Evolutionary conservation across 805 yeast genomes (phyloP), one percentile per base, ranked within the genome.

Genomic region (Saccharomycopsis javanensis): DNA sequence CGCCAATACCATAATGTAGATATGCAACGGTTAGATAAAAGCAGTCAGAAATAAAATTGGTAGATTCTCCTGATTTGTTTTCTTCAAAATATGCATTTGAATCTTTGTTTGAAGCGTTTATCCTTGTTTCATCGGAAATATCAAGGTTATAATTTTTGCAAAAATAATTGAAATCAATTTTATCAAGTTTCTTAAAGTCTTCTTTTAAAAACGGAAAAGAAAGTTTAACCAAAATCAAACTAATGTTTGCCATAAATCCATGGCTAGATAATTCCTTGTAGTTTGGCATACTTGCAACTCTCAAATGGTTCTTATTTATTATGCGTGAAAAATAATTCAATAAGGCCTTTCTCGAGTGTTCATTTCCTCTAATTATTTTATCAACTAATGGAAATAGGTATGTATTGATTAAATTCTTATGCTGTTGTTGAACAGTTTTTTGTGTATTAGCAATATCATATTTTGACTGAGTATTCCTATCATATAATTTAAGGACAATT

Each of bases 41-140:
- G 65, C 96, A 85, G 63, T 92, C 94, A 7, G 96, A 83, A n/a
- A 94, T 88, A 68, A 94, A 94, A 65, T 94, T 92, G 30, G 77
- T 68, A 60, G 69, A 67, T n/a, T 66, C 69, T n/a, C 69, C 66
- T 7, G 28, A 13, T 45, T 71, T 71, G 37, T 71, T 68, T 2
- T 70, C 64, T 5, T 75, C 70, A 64, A 79, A 80, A 64, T 79
- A 81, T 53, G 79, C 81, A 53, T 77, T 76, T 4, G 88, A 85
- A 64, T 87, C 94, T 57, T 78, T 78, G 50, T 79, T 75, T 34
- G 94, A 86, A 1, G 96, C 79, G 63, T 87, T 84, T 18, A 89
- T 76, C 65, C 94, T 82, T 4, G 97, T 85, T 67, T 94, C 98
- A 50, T 88, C 96, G 4, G 69, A 67, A 11, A 92, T 73, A 65